Evolutionary conservation across 2,329 filamentous ascomycete genomes (phyloP), one percentile per base, ranked within the genome.

Genomic region (Paecilomyces sp.): DNA sequence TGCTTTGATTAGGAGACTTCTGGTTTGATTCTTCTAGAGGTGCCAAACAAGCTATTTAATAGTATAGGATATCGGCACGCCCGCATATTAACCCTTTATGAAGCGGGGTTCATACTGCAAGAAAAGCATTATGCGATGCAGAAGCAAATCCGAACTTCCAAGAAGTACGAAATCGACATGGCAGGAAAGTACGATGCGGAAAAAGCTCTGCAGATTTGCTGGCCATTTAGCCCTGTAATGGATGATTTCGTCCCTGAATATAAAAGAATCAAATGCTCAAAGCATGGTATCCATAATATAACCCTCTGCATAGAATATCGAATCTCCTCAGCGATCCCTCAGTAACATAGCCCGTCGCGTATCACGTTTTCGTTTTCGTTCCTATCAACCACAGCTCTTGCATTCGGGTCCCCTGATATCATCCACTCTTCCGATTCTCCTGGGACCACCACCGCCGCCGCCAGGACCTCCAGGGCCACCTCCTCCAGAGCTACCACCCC

Each of bases 341-440:
- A 41, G 11, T n/a, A 41, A 41, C 36, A 18, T 15, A 41, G 13
- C 3, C 36, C 13, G 25, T 28, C 25, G 6, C 25, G 25, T 28
- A 28, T 28, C 25, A 28, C 25, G 25, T 6, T 28, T 28, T 28
- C 25, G 25, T 28, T 4, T 22, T 22, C 22, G 22, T 22, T 62
- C 18, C 57, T 18, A 25, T 72, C 66, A 77, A 25, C 68, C 66
- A 68, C 78, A 79, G 58, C 78, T 78, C 54, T 72, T 70, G 64
- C 79, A 80, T 63, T 80, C 78, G n/a, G 78, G 77, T 7, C 70
- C 78, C 30, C 78, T 72, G 57, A 81, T 70, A 74, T 81, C 79
- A 65, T 80, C 77, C 24, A 81, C 73, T 18, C 73, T 72, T 11
- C 79, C 78, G 62, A 81, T 70, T 55, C 72, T 74, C 60, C 72